phyloP scores from a whole-genome alignment of 2,329 filamentous ascomycete genomes.

The Blastomyces parvus region DNA sequence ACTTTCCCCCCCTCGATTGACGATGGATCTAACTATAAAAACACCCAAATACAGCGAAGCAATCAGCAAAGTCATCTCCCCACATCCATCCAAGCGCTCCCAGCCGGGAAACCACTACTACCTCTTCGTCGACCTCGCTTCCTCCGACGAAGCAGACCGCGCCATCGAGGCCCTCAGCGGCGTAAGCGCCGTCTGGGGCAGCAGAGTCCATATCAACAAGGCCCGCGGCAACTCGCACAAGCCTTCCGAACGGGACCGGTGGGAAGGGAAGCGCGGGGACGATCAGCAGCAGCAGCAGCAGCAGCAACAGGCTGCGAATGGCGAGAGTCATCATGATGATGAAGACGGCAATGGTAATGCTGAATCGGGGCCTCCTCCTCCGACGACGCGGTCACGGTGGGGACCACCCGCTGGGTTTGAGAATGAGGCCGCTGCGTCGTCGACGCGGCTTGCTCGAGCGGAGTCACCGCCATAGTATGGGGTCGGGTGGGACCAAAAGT shows the following conservation, averaged over 20 bases:
- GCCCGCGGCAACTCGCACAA: slow-evolving; percentile 31
- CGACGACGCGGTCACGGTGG: slow-evolving; percentile 2
- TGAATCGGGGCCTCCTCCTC: background rate
- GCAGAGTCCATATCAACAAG: slow-evolving; percentile 31
- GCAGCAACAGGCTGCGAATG: background rate
- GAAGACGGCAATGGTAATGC: slow-evolving; percentile 1
- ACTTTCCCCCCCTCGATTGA: background rate
- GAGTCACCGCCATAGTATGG: slow-evolving; percentile 5
- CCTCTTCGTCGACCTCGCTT: slow-evolving; percentile 56
- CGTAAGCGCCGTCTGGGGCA: slow-evolving; percentile 33
- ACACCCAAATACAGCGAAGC: slow-evolving; percentile 26
- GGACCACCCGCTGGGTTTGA: slow-evolving; percentile 3
- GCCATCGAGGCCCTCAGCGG: slow-evolving; percentile 42
- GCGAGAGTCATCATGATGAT: background rate
- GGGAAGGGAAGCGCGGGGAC: slow-evolving; percentile 9
- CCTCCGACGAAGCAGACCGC: slow-evolving; percentile 43
- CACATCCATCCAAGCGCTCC: slow-evolving; percentile 46
- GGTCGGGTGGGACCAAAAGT: background rate
- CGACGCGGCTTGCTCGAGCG: background rate
- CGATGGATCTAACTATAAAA: too few relatives aligned
- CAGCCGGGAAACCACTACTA: slow-evolving; percentile 51
- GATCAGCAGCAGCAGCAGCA: too few relatives aligned
- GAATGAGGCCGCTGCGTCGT: slow-evolving; percentile 1
- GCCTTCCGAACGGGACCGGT: slow-evolving; percentile 23
- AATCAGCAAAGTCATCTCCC: slow-evolving; percentile 48